Evolutionary conservation across 306 rosid species (phyloP).

Genomic region (Parietaria judaica): DNA sequence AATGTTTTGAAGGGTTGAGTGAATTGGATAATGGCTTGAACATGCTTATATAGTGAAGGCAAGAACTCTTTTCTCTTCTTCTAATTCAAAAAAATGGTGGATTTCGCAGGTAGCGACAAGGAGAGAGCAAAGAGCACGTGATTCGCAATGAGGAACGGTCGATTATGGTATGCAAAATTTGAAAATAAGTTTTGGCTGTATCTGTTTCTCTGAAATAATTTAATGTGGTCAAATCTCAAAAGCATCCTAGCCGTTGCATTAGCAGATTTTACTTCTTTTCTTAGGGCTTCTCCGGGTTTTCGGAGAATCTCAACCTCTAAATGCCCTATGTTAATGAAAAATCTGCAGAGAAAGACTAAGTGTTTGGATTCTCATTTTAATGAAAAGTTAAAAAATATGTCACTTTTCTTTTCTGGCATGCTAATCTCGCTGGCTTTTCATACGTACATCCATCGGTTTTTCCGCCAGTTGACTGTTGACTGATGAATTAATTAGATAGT

Average conservation of each 20-base stretch:
- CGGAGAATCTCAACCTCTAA: too few relatives aligned
- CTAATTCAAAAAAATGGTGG: too few relatives aligned
- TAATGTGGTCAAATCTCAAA: not conserved
- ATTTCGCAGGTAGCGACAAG: too few relatives aligned
- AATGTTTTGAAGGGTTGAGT: conserved; percentile 1
- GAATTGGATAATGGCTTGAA: not conserved
- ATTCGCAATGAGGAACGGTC: not conserved
- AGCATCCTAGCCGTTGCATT: too few relatives aligned
- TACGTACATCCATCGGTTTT: not conserved
- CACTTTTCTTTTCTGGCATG: not conserved
- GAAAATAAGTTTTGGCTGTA: not conserved
- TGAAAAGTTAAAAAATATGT: not conserved
- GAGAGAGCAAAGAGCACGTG: not conserved
- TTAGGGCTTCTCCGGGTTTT: too few relatives aligned
- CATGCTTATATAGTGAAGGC: conserved; percentile 17
- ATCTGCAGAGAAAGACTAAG: not conserved
- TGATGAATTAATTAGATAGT: too few relatives aligned
- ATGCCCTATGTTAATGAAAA: too few relatives aligned
- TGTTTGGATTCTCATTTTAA: not conserved
- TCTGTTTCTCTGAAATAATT: conserved; percentile 2
- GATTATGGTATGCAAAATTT: conserved; percentile 3
- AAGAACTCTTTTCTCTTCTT: not conserved
- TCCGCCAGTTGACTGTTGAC: too few relatives aligned
- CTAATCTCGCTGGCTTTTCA: not conserved
- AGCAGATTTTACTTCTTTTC: too few relatives aligned